Percentiles rank a stretch among this genome's conserved stretches.
These are phyloP conservation scores for Neopestalotiopsis sp. DNA, from an alignment of 2,329 filamentous ascomycete genomes.

Conservation along the genomic window DNA sequence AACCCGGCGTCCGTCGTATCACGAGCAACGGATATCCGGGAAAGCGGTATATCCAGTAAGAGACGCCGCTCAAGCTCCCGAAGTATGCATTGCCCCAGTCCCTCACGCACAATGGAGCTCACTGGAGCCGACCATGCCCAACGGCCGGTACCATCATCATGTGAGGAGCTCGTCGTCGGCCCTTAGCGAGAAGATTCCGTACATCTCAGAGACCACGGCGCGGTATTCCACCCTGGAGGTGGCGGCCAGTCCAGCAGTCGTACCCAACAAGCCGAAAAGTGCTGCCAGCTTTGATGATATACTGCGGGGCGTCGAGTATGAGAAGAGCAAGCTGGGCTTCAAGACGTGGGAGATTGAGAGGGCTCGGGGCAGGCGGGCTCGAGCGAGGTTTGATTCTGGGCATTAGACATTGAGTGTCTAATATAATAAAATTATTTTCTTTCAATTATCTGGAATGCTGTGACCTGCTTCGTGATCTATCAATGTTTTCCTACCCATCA, in stretches of 20 bases:
- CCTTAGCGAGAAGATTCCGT: neutral
- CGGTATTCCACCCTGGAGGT: neutral
- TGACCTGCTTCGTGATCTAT: too few species aligned
- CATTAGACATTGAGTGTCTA: neutral
- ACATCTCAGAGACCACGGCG: neutral
- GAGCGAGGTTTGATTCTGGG: neutral
- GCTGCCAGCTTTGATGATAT: slow-evolving; percentile 7
- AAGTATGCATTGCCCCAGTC: neutral
- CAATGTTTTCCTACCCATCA: too few species aligned
- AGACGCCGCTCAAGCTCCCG: neutral
- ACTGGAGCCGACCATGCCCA: neutral
- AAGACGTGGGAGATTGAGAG: slow-evolving; percentile 8
- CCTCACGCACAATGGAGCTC: neutral
- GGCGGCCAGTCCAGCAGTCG: neutral
- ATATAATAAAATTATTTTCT: neutral
- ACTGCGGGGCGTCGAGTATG: neutral
- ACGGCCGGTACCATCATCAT: neutral
- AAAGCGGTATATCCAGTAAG: neutral
- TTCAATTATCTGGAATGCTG: neutral
- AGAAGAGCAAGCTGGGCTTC: neutral
- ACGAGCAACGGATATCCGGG: too few species aligned
- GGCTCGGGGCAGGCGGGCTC: neutral
- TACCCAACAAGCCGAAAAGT: neutral
- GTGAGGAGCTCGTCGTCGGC: neutral
- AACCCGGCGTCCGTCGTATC: neutral